Conservation (phyloP, 1,139 yeast species). For the Hemisphaericaspora subhashii region DNA sequence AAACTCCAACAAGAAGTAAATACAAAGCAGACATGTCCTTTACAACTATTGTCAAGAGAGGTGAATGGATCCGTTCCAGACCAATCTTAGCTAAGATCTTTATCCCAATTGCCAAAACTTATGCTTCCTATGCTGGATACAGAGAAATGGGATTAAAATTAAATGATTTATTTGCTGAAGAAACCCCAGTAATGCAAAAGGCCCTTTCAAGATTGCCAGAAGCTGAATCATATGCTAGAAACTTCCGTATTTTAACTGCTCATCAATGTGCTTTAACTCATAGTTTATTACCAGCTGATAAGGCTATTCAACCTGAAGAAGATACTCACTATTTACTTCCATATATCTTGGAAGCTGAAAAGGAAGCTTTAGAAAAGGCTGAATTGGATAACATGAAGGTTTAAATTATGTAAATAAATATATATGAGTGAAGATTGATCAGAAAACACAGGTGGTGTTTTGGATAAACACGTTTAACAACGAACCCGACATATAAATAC, state of each 20-base stretch:
- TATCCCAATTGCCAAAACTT: constrained; percentile 77
- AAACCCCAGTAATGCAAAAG: constrained; percentile 80
- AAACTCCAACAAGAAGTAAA: no score
- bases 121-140: constrained; percentile 79
- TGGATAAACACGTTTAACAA: background rate
- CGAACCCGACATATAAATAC: no score
- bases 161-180: constrained; percentile 87
- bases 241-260: constrained; percentile 88
- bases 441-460: no score
- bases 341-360: constrained; percentile 90
- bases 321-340: constrained; percentile 87
- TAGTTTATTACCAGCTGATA: constrained; percentile 77
- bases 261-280: constrained; percentile 85
- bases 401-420: constrained; percentile 4
- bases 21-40: constrained; percentile 51
- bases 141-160: constrained; percentile 85
- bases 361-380: constrained; percentile 83
- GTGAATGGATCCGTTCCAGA: constrained; percentile 78
- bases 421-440: no score
- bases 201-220: constrained; percentile 88
- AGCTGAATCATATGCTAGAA: constrained; percentile 83
- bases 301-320: constrained; percentile 78
- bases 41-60: constrained; percentile 79
- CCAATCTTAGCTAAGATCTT: constrained; percentile 75
- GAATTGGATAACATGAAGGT: constrained; percentile 79